These are phyloP conservation scores for Rhinocladiella mackenziei DNA, from an alignment of 2,329 filamentous ascomycete species.

Conservation along the genomic window DNA sequence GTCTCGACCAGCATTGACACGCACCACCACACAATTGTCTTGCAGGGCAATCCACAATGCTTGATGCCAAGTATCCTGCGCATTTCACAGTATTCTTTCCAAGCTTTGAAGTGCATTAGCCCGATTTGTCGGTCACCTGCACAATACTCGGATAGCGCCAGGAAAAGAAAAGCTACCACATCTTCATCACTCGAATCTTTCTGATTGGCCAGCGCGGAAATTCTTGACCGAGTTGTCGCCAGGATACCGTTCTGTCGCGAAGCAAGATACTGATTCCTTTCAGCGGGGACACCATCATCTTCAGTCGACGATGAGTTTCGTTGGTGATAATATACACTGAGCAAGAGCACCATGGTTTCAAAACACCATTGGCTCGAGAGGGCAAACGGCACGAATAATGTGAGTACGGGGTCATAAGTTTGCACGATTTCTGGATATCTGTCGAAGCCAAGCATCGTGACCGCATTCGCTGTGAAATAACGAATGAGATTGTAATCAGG, in stretches of 20 bases:
- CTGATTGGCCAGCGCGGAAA: constrained; percentile 16
- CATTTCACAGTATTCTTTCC: constrained; percentile 25
- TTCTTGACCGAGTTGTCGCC: constrained; percentile 17
- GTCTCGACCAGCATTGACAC: constrained; percentile 18
- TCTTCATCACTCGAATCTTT: constrained; percentile 19
- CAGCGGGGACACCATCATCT: constrained; percentile 7
- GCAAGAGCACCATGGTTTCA: constrained; percentile 21
- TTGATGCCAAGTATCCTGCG: constrained; percentile 7
- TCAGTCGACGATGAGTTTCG: neutral
- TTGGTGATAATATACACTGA: constrained; percentile 17
- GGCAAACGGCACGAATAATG: constrained; percentile 20
- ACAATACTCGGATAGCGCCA: constrained; percentile 20
- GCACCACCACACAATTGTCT: constrained; percentile 25
- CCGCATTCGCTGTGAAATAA: constrained; percentile 19
- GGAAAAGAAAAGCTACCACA: constrained; percentile 21
- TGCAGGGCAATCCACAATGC: constrained; percentile 19
- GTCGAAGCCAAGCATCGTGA: constrained; percentile 17
- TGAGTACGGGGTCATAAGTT: constrained; percentile 15
- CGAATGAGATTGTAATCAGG: constrained; percentile 15
- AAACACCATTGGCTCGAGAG: constrained; percentile 21
- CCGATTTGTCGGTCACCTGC: constrained; percentile 18
- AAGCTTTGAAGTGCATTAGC: constrained; percentile 22
- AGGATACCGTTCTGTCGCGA: constrained; percentile 21
- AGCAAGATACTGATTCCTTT: constrained; percentile 21
- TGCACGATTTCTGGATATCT: constrained; percentile 14